Evolutionary conservation across 2,329 filamentous ascomycete genomes (phyloP).

Genomic region (Amylocarpus encephaloides): DNA sequence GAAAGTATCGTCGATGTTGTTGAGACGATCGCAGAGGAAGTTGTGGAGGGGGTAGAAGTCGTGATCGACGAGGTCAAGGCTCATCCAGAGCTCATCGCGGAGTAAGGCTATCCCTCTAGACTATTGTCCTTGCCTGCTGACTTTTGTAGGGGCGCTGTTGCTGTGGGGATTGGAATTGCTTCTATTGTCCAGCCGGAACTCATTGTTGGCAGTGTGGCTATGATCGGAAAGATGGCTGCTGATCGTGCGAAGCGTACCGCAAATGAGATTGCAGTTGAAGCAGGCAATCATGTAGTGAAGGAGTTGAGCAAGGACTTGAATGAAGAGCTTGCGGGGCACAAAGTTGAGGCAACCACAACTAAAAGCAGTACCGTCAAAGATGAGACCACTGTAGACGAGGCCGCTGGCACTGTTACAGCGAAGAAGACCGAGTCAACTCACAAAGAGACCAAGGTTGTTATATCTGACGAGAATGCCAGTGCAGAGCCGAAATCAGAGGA

Average conservation of each 20-base stretch:
- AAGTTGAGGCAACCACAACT: conserved; percentile 7
- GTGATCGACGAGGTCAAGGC: conserved; percentile 18
- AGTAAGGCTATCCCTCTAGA: conserved; percentile 15
- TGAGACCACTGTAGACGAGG: conserved; percentile 1
- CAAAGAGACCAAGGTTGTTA: conserved; percentile 3
- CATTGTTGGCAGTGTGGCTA: conserved; percentile 19
- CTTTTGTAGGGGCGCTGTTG: conserved; percentile 18
- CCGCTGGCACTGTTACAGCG: conserved; percentile 1
- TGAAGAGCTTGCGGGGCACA: conserved; percentile 15
- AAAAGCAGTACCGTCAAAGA: conserved; percentile 1
- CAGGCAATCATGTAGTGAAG: conserved; percentile 10
- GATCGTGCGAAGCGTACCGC: conserved; percentile 17
- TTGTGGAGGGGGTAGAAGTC: conserved; percentile 17
- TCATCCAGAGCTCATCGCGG: conserved; percentile 24
- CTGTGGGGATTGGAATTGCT: conserved; percentile 22
- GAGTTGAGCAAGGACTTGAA: conserved; percentile 21
- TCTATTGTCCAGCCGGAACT: conserved; percentile 24
- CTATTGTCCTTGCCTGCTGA: background rate
- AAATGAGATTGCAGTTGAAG: conserved; percentile 15
- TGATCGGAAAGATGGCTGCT: conserved; percentile 24
- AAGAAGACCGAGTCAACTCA: conserved; percentile 1
- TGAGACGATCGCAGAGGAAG: conserved; percentile 17
- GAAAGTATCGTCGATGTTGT: conserved; percentile 14
- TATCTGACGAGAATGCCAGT: background rate
- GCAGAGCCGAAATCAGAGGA: background rate